These are phyloP conservation scores for Fusarium euwallaceae DNA, from an alignment of 2,329 filamentous ascomycete genomes.

Conservation along the genomic window DNA sequence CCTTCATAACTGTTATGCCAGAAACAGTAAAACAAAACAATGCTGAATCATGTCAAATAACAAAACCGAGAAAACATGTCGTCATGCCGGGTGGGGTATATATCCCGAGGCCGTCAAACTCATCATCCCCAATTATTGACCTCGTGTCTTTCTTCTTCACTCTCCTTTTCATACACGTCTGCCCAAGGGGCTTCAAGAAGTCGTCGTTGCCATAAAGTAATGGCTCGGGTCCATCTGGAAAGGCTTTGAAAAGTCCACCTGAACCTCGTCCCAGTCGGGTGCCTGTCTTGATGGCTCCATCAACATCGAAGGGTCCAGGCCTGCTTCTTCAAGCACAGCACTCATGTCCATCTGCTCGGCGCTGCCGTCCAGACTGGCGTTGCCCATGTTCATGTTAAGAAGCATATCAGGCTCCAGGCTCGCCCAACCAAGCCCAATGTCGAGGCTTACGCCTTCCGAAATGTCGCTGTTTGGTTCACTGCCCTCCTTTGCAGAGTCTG, in stretches of 20 bases:
- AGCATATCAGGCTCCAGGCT: conserved; percentile 60
- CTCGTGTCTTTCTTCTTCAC: conserved; percentile 1
- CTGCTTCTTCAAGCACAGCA: conserved; percentile 1
- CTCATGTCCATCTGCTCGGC: conserved; percentile 17
- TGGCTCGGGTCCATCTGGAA: conserved; percentile 63
- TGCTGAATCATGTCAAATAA: conserved; percentile 21
- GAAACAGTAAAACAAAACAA: conserved; percentile 22
- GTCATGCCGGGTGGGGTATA: conserved; percentile 47
- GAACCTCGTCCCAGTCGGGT: conserved; percentile 64
- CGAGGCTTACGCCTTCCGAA: conserved; percentile 65
- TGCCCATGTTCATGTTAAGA: conserved; percentile 60
- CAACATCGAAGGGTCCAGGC: conserved; percentile 47
- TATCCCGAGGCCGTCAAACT: conserved; percentile 42
- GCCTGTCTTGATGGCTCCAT: conserved; percentile 42
- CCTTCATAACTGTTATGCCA: conserved; percentile 23
- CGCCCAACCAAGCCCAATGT: conserved; percentile 66
- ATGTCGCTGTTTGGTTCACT: conserved; percentile 75
- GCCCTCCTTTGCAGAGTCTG: conserved; percentile 72
- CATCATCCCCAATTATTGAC: conserved; percentile 30
- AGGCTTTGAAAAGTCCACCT: conserved; percentile 64
- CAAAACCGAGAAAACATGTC: conserved; percentile 34
- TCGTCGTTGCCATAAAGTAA: conserved; percentile 51
- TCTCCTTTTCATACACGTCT: conserved; percentile 9
- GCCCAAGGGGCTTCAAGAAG: conserved; percentile 19
- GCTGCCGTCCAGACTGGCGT: conserved; percentile 42